Base-by-base conservation (phyloP, 108 stramenopile species). In the Aureococcus anophagefferens region DNA sequence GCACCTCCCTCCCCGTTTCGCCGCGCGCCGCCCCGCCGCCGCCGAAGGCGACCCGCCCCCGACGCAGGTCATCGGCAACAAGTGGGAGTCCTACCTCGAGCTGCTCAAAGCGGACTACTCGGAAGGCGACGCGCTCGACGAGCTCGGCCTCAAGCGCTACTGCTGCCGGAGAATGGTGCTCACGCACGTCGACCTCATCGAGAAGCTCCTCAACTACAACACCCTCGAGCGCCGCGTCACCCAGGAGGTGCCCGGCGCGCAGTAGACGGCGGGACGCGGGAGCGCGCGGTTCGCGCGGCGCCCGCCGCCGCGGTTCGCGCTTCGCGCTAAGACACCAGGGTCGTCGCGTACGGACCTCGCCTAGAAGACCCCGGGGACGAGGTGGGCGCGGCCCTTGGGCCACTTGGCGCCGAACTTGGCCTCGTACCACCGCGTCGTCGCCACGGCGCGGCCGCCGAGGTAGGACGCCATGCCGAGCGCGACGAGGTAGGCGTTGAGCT, bases 101-200 rank as follows among this genome's bases (percentile, higher is more conserved):
- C 78, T 97, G 64, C 79, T 99, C 30, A 89, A 95, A 73, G 91
- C 93, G 21, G 96, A 96, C 83, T 89, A 84, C 73, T 89, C 92
- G 4, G 97, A 97, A 74, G 94, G 93, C 87, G 93, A 83, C 44
- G 88, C 72, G 18, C 0, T 99, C 74, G 94, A 97, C 74, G 92
- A 96, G 83, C 81, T 99, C 40, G 97, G 96, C 31, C 84, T 99
- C 36, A 90, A 91, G 76, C 72, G 99, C 85, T 99, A 99, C 76
- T 99, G 99, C 88, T 99, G 99, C 80, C 84, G 99, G 66, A 83
- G 99, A 62, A 99, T 99, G 99, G 77, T 99, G 81, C 84, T 98
- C 67, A 99, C 99, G 14, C 99, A 99, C 77, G 99, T 99, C 13
- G 99, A 99, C 83, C 84, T 99, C 51, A 99, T 99, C 79, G 95